Base-by-base conservation (phyloP, 371 early-diverging fungal genomes). In the Syncephalastrum sp. region DNA sequence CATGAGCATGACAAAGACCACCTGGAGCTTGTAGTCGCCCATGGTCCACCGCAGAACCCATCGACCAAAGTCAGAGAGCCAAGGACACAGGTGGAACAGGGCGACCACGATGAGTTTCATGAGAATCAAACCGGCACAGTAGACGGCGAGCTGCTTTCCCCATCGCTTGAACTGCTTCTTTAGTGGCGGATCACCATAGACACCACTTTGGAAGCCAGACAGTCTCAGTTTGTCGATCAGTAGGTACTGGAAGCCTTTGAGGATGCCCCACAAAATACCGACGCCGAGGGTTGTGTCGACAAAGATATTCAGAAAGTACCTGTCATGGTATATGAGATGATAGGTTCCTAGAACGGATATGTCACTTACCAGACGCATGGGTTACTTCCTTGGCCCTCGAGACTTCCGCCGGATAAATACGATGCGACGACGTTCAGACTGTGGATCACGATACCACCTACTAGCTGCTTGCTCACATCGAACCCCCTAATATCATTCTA, bases 251-350 rank as follows among this genome's bases (percentile, higher is more conserved):
- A 80, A 68, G 19, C 71, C 75, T 27, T 65, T 74, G 13, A 86
- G 66, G 50, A 83, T 72, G 21, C 70, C 60, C 73, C 79, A 86
- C 23, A 88, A 55, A 27, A 88, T 79, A 5, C 81, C 83, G 6
- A 88, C 84, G 25, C 88, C 88, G 21, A 85, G 58, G 3, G 88
- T 88, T 21, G 85, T 85, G 58, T 88, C 88, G 19, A 88, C 65
- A 44, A 88, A 72, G 49, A 88, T 80, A 65, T 88, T 88, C n/a
- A 88, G 65, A 64, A 88, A 84, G 60, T 88, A 88, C 85, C 86
- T 87, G 69, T 60, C 19, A 19, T 27, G 38, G 27, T 0, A 14
- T 44, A 38, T 33, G 47, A 8, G 12, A 12, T 15, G 14, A 53
- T 8, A 23, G 1, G 1, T 42, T 21, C 21, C 21, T 10, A 12